A percentile compares a stretch with the other conserved stretches of the same genome.
Evolutionary conservation across 2,329 filamentous ascomycete genomes (phyloP).

Genomic region (Hortaea werneckii): DNA sequence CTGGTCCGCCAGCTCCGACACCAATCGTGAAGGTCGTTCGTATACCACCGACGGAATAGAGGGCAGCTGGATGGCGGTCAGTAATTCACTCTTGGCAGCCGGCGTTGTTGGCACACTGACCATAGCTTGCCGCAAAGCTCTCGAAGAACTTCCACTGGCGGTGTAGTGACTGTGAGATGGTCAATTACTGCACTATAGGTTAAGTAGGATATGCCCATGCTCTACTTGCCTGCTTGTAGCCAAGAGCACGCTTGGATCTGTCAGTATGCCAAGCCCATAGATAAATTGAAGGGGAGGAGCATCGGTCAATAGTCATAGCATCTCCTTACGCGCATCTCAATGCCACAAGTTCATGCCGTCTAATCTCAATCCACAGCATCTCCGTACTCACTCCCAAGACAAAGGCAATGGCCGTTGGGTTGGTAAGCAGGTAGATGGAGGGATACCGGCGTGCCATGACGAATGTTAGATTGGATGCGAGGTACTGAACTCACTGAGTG

Average conservation of each 20-base stretch:
- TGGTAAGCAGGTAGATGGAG: constrained; percentile 10
- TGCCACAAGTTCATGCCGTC: constrained; percentile 30
- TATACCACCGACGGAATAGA: constrained; percentile 50
- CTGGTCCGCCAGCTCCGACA: constrained; percentile 49
- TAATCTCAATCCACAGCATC: constrained; percentile 26
- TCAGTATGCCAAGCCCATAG: constrained; percentile 8
- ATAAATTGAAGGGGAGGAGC: constrained; percentile 12
- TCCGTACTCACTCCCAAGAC: constrained; percentile 10
- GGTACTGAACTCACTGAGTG: constrained; percentile 22
- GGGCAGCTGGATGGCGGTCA: constrained; percentile 36
- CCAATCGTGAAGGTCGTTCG: constrained; percentile 53
- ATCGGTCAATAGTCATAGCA: constrained; percentile 28
- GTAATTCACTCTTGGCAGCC: not conserved
- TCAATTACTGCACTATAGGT: no score
- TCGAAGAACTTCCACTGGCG: constrained; percentile 48
- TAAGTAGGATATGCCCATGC: no score
- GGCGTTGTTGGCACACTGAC: constrained; percentile 24
- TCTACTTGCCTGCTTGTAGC: constrained; percentile 44
- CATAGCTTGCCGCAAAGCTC: constrained; percentile 51
- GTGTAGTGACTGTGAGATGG: constrained; percentile 39
- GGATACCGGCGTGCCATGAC: constrained; percentile 30
- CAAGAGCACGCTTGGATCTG: constrained; percentile 35
- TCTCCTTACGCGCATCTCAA: constrained; percentile 32
- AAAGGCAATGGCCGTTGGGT: constrained; percentile 2
- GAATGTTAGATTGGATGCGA: constrained; percentile 17